These are phyloP conservation scores for Coccomyxa sp. DNA, from an alignment of 139 green algal species.

Conservation along the genomic window DNA sequence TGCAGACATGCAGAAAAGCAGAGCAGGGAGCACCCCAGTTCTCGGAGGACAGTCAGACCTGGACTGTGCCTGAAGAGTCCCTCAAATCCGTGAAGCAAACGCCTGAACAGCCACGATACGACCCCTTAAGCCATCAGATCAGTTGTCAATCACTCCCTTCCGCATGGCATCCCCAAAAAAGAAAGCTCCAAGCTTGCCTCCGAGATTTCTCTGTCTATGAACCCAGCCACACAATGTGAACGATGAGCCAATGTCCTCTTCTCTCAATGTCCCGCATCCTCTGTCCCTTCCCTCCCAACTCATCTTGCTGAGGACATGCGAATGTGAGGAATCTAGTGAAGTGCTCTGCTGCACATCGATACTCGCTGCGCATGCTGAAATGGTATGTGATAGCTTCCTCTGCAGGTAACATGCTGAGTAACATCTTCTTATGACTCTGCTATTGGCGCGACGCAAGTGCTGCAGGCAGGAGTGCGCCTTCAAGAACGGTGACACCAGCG, in stretches of 20 bases:
- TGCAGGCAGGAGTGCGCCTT: not conserved
- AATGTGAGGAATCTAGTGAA: not conserved
- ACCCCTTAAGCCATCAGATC: not conserved
- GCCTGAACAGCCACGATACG: slow-evolving; percentile 13
- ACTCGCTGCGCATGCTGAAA: too few relatives aligned
- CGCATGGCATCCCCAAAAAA: not conserved
- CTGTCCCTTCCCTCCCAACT: slow-evolving; percentile 10
- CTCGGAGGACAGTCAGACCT: slow-evolving; percentile 45
- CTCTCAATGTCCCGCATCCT: slow-evolving; percentile 30
- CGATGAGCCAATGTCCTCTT: slow-evolving; percentile 35
- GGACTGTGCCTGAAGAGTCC: slow-evolving; percentile 89
- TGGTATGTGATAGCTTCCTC: too few relatives aligned
- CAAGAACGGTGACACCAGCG: not conserved
- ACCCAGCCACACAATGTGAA: slow-evolving; percentile 95
- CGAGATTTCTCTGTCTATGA: slow-evolving; percentile 85
- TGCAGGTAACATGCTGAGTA: too few relatives aligned
- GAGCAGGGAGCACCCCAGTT: not conserved
- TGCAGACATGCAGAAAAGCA: not conserved
- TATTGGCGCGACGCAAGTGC: not conserved
- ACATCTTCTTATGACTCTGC: not conserved
- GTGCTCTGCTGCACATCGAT: too few relatives aligned
- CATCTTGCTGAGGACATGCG: not conserved
- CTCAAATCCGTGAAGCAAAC: slow-evolving; percentile 91
- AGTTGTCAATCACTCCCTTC: not conserved
- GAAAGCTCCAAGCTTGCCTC: slow-evolving; percentile 26